phyloP scores from a whole-genome alignment of 176 grass and related monocot genomes.

The Oryza brachyantha region DNA sequence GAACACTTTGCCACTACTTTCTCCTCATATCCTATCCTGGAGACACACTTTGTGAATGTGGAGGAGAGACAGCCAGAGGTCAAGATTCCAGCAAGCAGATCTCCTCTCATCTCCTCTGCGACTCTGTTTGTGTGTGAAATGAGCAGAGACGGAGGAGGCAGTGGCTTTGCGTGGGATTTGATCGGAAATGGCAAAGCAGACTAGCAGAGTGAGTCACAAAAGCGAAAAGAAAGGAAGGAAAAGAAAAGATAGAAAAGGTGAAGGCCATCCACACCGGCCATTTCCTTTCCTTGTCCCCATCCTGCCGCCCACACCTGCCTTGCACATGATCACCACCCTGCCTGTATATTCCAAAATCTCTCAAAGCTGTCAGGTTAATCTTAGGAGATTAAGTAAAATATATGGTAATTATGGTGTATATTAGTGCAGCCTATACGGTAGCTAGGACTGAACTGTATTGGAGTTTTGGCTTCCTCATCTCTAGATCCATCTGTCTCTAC shows the following conservation, averaged over 20 bases:
- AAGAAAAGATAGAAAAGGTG: too few species aligned
- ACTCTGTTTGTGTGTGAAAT: slow-evolving; percentile 37
- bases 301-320: slow-evolving; percentile 14
- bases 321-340: slow-evolving; percentile 8
- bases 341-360: neutral
- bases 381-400: neutral
- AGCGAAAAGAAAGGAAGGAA: too few species aligned
- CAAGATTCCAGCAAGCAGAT: slow-evolving; percentile 43
- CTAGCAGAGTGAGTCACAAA: neutral
- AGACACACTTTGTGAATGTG: neutral
- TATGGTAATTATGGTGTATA: neutral
- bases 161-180: neutral
- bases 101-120: too few species aligned
- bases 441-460: too few species aligned
- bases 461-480: too few species aligned
- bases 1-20: slow-evolving; percentile 1
- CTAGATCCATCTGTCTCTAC: too few species aligned
- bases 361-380: neutral
- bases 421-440: too few species aligned
- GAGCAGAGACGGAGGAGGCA: neutral
- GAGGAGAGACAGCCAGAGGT: slow-evolving; percentile 14
- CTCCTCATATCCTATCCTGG: neutral
- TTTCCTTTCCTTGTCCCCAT: slow-evolving; percentile 33
- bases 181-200: neutral
- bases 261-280: slow-evolving; percentile 37